Percentiles rank a stretch among this genome's conserved stretches.
Evolutionary conservation across 129 eudicot species (phyloP).

Genomic region (Glebionis coronaria): DNA sequence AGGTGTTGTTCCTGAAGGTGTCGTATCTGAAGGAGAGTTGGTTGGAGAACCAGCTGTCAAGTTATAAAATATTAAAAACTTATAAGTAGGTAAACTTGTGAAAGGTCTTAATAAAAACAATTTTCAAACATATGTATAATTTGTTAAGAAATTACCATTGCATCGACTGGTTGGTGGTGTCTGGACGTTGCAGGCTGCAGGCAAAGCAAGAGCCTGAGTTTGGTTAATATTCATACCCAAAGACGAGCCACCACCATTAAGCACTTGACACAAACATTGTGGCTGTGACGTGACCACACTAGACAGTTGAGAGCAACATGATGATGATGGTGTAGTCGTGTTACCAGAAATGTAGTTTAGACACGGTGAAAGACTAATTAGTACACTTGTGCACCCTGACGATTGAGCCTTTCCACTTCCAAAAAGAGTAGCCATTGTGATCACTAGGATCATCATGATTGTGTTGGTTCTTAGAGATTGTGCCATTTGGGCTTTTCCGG

Average conservation of each 20-base stretch:
- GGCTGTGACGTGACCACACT: slow-evolving; percentile 48
- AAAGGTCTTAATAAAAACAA: background rate
- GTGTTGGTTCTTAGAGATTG: slow-evolving; percentile 13
- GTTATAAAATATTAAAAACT: slow-evolving; percentile 6
- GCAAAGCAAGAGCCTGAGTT: slow-evolving; percentile 55
- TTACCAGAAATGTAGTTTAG: slow-evolving; percentile 36
- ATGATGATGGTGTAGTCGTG: slow-evolving; percentile 34
- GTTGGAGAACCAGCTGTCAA: slow-evolving; percentile 49
- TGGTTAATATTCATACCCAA: slow-evolving; percentile 49
- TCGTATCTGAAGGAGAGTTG: slow-evolving; percentile 37
- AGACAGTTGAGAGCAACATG: slow-evolving; percentile 44
- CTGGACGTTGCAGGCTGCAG: slow-evolving; percentile 54
- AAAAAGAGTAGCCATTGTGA: slow-evolving; percentile 21
- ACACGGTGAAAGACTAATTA: slow-evolving; percentile 44
- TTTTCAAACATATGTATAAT: background rate
- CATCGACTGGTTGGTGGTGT: slow-evolving; percentile 63
- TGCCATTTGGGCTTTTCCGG: slow-evolving; percentile 17
- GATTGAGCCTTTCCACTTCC: slow-evolving; percentile 39
- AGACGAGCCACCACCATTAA: slow-evolving; percentile 44
- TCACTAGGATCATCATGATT: slow-evolving; percentile 17
- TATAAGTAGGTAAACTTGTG: slow-evolving; percentile 2
- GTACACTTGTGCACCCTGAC: slow-evolving; percentile 33
- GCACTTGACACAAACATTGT: slow-evolving; percentile 50
- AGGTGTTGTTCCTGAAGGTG: slow-evolving; percentile 29
- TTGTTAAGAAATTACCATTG: slow-evolving; percentile 33